Conservation (phyloP, 78 protist species). For the Cyanophora paradoxa region DNA sequence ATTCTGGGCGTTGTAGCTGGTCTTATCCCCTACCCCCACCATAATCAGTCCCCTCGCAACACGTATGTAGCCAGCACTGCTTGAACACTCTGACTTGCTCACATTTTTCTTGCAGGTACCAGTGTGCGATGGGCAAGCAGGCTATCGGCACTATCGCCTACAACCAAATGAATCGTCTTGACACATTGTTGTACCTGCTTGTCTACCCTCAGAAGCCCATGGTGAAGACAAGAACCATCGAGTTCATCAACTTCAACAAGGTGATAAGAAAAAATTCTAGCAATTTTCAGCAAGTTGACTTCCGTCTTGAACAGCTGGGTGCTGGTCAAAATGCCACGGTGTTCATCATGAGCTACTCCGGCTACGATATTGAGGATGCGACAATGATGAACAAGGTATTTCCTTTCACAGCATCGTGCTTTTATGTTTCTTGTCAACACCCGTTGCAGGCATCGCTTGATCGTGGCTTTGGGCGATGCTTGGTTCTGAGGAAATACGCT, state of each 20-base stretch:
- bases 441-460: no score
- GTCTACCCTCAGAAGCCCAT: conserved; percentile 93
- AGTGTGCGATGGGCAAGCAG: conserved; percentile 99
- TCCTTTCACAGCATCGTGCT: no score
- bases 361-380: conserved; percentile 99
- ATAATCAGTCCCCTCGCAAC: conserved; percentile 99
- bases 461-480: conserved; percentile 95
- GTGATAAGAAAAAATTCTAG: no score
- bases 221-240: conserved; percentile 80
- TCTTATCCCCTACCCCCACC: conserved; percentile 73
- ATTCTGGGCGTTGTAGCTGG: conserved; percentile 58
- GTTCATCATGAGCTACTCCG: conserved; percentile 96
- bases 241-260: conserved; percentile 13
- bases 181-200: conserved; percentile 85
- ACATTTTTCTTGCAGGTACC: no score
- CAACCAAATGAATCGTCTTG: conserved; percentile 93
- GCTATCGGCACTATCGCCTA: conserved; percentile 97
- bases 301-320: no score
- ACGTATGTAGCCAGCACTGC: conserved; percentile 93
- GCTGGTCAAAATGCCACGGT: conserved; percentile 95
- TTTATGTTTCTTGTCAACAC: no score
- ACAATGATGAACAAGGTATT: conserved; percentile 91
- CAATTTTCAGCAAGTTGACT: no score
- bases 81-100: background rate
- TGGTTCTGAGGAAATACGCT: conserved; percentile 68